These are phyloP conservation scores for Melampsora occidentalis DNA, from an alignment of 1,284 basidiomycete genomes.

Conservation along the genomic window DNA sequence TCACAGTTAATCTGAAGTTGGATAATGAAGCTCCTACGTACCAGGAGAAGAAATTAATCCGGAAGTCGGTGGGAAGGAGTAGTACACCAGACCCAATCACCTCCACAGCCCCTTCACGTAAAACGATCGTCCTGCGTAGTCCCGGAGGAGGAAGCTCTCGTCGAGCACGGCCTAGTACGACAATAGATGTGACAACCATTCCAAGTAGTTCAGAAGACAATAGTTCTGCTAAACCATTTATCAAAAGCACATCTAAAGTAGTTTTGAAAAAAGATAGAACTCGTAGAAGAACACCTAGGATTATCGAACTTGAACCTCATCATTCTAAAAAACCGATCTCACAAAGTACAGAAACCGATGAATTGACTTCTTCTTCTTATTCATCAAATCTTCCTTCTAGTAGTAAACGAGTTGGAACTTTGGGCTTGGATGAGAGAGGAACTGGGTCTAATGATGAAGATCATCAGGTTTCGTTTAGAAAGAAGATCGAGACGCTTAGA, in stretches of 20 bases:
- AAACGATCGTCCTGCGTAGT: neutral
- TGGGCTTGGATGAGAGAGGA: neutral
- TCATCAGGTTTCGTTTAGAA: slow-evolving; percentile 55
- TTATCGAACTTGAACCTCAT: neutral
- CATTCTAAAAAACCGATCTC: neutral
- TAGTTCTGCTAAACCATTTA: neutral
- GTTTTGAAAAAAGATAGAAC: neutral
- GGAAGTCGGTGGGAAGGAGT: neutral
- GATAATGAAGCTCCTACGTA: slow-evolving; percentile 46
- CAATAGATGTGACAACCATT: neutral
- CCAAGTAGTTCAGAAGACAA: slow-evolving; percentile 5
- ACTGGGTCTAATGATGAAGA: slow-evolving; percentile 57
- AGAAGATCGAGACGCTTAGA: slow-evolving; percentile 72
- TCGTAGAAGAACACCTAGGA: neutral
- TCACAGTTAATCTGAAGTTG: slow-evolving; percentile 26
- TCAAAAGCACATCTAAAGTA: neutral
- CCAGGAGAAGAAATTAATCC: neutral
- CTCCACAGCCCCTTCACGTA: neutral
- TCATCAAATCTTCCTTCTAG: slow-evolving; percentile 22
- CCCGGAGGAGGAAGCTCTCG: neutral
- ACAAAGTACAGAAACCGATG: neutral
- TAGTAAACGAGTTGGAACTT: neutral
- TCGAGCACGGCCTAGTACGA: neutral
- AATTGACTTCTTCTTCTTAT: slow-evolving; percentile 1
- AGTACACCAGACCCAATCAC: neutral